Conservation (phyloP, 768 basidiomycete genomes). For the Pholiota microspora region DNA sequence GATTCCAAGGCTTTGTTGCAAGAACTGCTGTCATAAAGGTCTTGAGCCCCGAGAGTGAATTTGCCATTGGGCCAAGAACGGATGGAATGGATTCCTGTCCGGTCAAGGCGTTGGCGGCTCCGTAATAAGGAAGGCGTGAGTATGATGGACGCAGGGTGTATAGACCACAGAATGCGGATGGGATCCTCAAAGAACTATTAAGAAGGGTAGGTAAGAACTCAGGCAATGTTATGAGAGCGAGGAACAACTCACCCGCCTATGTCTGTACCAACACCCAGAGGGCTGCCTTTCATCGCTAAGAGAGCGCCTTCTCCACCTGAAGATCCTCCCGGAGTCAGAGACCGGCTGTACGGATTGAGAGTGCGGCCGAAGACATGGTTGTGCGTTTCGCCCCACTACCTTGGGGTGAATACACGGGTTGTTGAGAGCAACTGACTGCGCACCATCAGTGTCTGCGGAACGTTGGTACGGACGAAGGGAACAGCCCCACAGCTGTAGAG, state of each 20-base stretch:
- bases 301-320: slow-evolving; percentile 70
- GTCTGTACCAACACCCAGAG: slow-evolving; percentile 63
- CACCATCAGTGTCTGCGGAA: slow-evolving; percentile 77
- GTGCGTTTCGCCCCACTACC: slow-evolving; percentile 52
- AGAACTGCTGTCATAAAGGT: slow-evolving; percentile 52
- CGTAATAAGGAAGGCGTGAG: slow-evolving; percentile 52
- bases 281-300: slow-evolving; percentile 56
- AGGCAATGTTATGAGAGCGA: background rate
- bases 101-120: slow-evolving; percentile 45
- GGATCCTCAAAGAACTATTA: slow-evolving; percentile 52
- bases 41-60: slow-evolving; percentile 48
- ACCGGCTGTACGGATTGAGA: slow-evolving; percentile 56
- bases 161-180: slow-evolving; percentile 52
- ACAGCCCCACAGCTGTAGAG: slow-evolving; percentile 66
- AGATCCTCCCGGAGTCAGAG: slow-evolving; percentile 59
- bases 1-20: slow-evolving; percentile 49
- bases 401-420: background rate
- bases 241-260: slow-evolving; percentile 48
- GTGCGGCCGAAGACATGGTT: slow-evolving; percentile 67
- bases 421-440: background rate
- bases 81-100: slow-evolving; percentile 60
- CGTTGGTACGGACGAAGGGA: slow-evolving; percentile 67
- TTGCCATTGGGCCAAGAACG: slow-evolving; percentile 56
- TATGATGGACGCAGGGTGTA: slow-evolving; percentile 60
- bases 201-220: background rate